Conservation (phyloP, 768 basidiomycete genomes). For the Macrocybe gigantea region DNA sequence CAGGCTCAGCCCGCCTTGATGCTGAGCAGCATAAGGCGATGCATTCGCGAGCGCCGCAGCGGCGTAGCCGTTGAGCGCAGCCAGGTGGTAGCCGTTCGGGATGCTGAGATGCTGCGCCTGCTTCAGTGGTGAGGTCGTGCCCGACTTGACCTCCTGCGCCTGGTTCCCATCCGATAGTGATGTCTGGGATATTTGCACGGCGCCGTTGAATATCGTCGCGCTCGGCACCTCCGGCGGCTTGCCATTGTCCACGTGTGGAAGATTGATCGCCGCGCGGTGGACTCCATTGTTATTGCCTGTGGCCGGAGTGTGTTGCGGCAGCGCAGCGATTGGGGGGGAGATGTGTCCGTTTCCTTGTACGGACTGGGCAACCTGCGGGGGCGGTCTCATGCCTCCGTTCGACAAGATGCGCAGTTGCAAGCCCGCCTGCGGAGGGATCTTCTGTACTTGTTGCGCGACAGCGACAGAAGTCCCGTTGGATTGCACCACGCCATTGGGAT, state of each 20-base stretch:
- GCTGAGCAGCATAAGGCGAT: neutral
- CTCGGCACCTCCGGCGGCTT: conserved; percentile 24
- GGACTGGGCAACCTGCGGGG: conserved; percentile 21
- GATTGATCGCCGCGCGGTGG: conserved; percentile 36
- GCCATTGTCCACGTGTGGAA: conserved; percentile 40
- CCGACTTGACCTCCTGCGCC: conserved; percentile 17
- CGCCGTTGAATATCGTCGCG: conserved; percentile 25
- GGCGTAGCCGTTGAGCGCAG: neutral
- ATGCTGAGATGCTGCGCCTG: conserved; percentile 15
- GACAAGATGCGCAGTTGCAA: conserved; percentile 62
- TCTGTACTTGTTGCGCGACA: conserved; percentile 54
- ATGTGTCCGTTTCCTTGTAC: conserved; percentile 12
- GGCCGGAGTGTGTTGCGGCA: conserved; percentile 31
- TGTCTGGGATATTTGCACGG: conserved; percentile 24
- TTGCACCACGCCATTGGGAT: conserved; percentile 7
- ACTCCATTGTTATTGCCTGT: conserved; percentile 26
- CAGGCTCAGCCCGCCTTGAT: conserved; percentile 14
- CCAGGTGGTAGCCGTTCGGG: neutral
- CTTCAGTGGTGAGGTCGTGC: conserved; percentile 27
- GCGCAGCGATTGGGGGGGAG: conserved; percentile 22
- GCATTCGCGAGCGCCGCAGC: neutral
- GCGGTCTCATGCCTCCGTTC: conserved; percentile 49
- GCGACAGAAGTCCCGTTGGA: conserved; percentile 49
- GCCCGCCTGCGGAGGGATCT: conserved; percentile 47
- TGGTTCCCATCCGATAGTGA: conserved; percentile 13